Evolutionary conservation across 2,329 filamentous ascomycete genomes (phyloP).

Genomic region (Aspergillus niger): DNA sequence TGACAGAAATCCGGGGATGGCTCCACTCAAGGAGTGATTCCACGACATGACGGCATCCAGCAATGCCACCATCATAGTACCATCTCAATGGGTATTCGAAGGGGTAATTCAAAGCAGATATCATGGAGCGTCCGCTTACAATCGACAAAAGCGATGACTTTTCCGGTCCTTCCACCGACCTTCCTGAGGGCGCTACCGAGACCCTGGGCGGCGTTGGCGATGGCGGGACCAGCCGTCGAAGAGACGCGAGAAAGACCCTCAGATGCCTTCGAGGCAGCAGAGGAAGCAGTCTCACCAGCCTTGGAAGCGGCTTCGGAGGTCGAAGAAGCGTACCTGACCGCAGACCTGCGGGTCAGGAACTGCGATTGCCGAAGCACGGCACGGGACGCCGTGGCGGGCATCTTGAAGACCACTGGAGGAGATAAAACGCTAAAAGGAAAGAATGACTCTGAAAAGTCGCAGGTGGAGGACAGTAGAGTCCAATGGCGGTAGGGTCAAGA

Average conservation of each 20-base stretch:
- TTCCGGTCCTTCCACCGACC: conserved; percentile 81
- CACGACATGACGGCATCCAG: background rate
- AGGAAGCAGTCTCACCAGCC: conserved; percentile 47
- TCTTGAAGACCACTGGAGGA: conserved; percentile 37
- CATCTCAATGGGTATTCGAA: background rate
- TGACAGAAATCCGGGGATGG: background rate
- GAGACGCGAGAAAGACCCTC: conserved; percentile 81
- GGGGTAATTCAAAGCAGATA: background rate
- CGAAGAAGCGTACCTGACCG: conserved; percentile 51
- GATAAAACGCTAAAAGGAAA: conserved; percentile 29
- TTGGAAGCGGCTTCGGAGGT: conserved; percentile 49
- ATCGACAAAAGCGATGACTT: conserved; percentile 76
- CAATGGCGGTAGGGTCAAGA: conserved; percentile 42
- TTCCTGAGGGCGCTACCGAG: conserved; percentile 68
- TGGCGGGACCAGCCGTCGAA: conserved; percentile 75
- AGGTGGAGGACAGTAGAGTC: conserved; percentile 37
- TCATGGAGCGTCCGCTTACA: conserved; percentile 60
- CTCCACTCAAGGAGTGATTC: conserved; percentile 6
- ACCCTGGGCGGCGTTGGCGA: conserved; percentile 71
- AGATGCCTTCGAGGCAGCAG: conserved; percentile 64
- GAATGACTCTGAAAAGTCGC: conserved; percentile 32
- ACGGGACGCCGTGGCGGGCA: conserved; percentile 48
- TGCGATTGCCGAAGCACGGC: conserved; percentile 51
- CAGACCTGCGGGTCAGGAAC: conserved; percentile 49
- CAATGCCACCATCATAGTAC: background rate